phyloP scores from a whole-genome alignment of 1,284 basidiomycete genomes.

The Neotropicomus parvogracilis region DNA sequence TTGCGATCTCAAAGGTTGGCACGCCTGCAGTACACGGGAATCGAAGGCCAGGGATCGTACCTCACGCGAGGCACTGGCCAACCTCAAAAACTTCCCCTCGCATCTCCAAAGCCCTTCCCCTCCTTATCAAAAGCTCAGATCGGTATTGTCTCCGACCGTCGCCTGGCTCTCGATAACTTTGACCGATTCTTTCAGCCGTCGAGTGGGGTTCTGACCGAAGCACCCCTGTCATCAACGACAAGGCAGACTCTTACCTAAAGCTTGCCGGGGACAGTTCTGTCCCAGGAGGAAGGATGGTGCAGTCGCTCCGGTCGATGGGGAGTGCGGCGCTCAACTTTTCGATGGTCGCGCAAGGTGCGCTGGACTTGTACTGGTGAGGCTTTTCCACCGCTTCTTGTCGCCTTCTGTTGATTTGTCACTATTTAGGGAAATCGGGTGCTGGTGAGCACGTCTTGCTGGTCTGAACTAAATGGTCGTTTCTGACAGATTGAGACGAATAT shows the following conservation, averaged over 20 bases:
- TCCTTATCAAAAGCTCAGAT: conserved; percentile 81
- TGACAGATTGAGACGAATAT: conserved; percentile 8
- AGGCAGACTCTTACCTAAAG: conserved; percentile 68
- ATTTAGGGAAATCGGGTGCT: conserved; percentile 86
- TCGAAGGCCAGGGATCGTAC: conserved; percentile 78
- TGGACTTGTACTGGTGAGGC: conserved; percentile 79
- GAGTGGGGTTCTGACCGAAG: conserved; percentile 92
- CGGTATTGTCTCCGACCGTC: conserved; percentile 35
- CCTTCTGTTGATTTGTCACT: not conserved
- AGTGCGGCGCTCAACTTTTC: conserved; percentile 84
- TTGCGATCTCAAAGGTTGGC: not conserved
- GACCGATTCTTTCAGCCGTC: conserved; percentile 49
- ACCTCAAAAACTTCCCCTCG: conserved; percentile 71
- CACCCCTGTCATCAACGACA: conserved; percentile 54
- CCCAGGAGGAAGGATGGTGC: conserved; percentile 79
- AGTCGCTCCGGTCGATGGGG: conserved; percentile 80
- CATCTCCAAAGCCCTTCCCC: conserved; percentile 62
- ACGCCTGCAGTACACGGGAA: conserved; percentile 67
- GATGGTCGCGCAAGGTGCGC: conserved; percentile 78
- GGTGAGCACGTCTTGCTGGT: conserved; percentile 38
- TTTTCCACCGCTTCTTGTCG: not conserved
- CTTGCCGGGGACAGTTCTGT: conserved; percentile 76
- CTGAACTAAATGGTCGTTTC: not conserved
- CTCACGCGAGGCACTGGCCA: conserved; percentile 52
- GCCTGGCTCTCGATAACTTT: not conserved